Conservation (phyloP, 2,329 filamentous ascomycete species). For the Fusarium lyarnte region DNA sequence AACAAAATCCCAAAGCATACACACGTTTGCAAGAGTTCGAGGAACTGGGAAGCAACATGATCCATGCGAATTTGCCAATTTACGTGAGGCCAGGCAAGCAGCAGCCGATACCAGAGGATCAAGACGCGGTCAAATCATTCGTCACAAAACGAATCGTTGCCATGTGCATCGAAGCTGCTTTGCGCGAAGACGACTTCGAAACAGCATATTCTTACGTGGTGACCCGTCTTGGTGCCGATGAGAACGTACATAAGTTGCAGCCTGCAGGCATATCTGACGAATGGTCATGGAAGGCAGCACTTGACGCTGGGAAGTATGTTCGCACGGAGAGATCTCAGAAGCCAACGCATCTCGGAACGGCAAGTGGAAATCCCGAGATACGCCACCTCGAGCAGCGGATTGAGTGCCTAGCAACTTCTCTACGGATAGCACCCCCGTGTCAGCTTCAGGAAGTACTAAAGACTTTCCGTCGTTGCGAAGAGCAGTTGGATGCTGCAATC, state of each 20-base stretch:
- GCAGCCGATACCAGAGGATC: constrained; percentile 29
- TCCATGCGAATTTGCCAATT: constrained; percentile 63
- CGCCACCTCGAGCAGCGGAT: constrained; percentile 82
- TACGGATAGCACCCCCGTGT: constrained; percentile 75
- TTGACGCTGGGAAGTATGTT: constrained; percentile 80
- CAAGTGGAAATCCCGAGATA: constrained; percentile 69
- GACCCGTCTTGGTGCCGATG: constrained; percentile 65
- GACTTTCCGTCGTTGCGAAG: constrained; percentile 80
- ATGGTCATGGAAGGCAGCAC: constrained; percentile 81
- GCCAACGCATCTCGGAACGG: constrained; percentile 68
- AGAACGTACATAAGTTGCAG: not conserved
- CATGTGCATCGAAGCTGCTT: constrained; percentile 82
- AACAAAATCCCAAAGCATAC: constrained; percentile 79
- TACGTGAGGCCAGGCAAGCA: constrained; percentile 15
- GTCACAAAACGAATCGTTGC: constrained; percentile 76
- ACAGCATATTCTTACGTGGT: constrained; percentile 87
- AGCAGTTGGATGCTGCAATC: constrained; percentile 75
- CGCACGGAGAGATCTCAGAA: constrained; percentile 62
- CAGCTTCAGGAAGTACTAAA: constrained; percentile 79
- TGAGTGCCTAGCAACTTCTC: constrained; percentile 79
- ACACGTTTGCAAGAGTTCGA: constrained; percentile 79
- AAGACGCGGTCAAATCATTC: constrained; percentile 47
- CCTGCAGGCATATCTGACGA: constrained; percentile 58
- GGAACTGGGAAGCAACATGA: constrained; percentile 73
- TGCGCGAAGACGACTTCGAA: constrained; percentile 83